These are phyloP conservation scores for Diplosphaera chodatii DNA, from an alignment of 139 green algal genomes.

Conservation along the genomic window DNA sequence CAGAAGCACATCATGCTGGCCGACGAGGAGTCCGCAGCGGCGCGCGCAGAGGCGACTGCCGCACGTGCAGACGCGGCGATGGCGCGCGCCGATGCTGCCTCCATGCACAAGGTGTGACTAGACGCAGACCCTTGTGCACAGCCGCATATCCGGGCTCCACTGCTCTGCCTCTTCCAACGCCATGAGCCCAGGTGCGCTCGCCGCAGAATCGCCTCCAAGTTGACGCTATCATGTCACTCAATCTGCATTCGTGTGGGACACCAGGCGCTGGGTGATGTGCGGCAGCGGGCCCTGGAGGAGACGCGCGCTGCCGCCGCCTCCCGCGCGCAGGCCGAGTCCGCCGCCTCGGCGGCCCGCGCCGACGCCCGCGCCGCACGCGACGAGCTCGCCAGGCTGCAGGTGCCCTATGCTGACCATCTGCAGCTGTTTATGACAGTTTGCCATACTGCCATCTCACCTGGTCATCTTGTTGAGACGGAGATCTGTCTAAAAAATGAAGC, in stretches of 20 bases:
- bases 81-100: not conserved
- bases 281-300: not conserved
- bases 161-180: too few species aligned
- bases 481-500: too few species aligned
- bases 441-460: too few species aligned
- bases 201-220: too few species aligned
- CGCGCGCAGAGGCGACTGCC: not conserved
- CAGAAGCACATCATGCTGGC: conserved; percentile 1
- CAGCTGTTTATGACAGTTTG: too few species aligned
- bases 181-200: too few species aligned
- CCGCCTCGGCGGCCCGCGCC: not conserved
- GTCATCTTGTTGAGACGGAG: too few species aligned
- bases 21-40: not conserved
- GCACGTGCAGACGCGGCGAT: not conserved
- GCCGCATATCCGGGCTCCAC: too few species aligned
- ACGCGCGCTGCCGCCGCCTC: not conserved
- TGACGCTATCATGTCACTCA: too few species aligned
- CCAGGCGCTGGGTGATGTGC: not conserved
- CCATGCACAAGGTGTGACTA: not conserved
- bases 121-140: not conserved
- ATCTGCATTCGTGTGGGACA: too few species aligned
- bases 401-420: too few species aligned
- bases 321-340: conserved; percentile 8
- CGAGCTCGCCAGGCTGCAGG: not conserved
- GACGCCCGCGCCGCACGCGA: not conserved